Evolutionary conservation across 371 early-diverging fungal genomes (phyloP).

Genomic region (Apophysomyces variabilis): DNA sequence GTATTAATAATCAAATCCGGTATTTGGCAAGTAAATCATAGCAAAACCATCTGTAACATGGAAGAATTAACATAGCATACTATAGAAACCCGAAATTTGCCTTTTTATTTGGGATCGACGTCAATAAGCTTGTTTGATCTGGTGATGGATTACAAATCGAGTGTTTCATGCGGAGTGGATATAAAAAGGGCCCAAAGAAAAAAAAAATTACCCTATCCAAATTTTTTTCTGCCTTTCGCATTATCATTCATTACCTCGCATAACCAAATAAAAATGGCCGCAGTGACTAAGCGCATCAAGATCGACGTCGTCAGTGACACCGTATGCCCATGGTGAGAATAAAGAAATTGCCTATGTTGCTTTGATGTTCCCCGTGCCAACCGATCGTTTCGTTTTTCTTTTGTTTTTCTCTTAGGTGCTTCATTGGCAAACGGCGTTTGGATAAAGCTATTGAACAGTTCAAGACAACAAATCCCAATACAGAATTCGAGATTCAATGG

Average conservation of each 20-base stretch:
- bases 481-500: constrained; percentile 60
- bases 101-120: too few relatives aligned
- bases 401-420: constrained; percentile 47
- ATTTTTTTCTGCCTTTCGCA: background rate
- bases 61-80: too few relatives aligned
- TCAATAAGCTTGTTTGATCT: background rate
- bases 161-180: background rate
- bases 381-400: too few relatives aligned
- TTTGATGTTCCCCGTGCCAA: background rate
- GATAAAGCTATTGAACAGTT: constrained; percentile 63
- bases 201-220: background rate
- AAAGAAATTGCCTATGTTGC: background rate
- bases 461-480: constrained; percentile 51
- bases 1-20: too few relatives aligned
- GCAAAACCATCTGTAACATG: too few relatives aligned
- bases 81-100: too few relatives aligned
- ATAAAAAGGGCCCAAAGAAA: background rate
- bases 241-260: background rate
- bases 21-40: too few relatives aligned
- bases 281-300: constrained; percentile 12
- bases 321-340: constrained; percentile 22
- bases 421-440: constrained; percentile 69
- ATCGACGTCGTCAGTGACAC: constrained; percentile 25
- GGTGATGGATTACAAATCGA: constrained; percentile 4
- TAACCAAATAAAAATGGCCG: background rate